Percentiles rank a stretch among this genome's conserved stretches.
phyloP scores from a whole-genome alignment of 2,329 filamentous ascomycete genomes.

The Aspergillus brasiliensis region DNA sequence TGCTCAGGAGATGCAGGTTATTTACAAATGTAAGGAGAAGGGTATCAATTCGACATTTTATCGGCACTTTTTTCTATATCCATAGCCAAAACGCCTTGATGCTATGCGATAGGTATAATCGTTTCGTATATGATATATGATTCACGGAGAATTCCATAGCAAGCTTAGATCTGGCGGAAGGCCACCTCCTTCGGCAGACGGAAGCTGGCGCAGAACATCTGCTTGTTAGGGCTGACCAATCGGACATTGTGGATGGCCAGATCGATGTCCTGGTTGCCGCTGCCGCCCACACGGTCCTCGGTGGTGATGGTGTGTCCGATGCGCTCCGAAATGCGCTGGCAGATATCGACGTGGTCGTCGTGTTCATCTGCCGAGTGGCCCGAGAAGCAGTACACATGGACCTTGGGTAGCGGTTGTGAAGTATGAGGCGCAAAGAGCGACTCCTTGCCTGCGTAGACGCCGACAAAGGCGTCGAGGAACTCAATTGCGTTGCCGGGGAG shows the following conservation, averaged over 20 bases:
- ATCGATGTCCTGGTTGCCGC: constrained; percentile 62
- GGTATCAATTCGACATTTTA: constrained; percentile 15
- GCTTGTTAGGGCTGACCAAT: constrained; percentile 88
- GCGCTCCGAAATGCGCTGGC: constrained; percentile 64
- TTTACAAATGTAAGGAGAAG: background rate
- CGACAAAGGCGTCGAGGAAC: constrained; percentile 76
- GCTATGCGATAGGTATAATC: constrained; percentile 15
- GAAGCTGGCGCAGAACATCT: constrained; percentile 96
- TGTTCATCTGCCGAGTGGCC: constrained; percentile 76
- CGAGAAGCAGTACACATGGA: constrained; percentile 95
- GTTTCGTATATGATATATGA: background rate
- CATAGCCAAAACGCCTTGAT: constrained; percentile 19
- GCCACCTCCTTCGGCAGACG: constrained; percentile 80
- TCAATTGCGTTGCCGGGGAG: constrained; percentile 85
- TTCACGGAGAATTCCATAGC: no score
- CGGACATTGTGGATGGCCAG: constrained; percentile 67
- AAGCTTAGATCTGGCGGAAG: constrained; percentile 53
- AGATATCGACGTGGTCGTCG: constrained; percentile 62
- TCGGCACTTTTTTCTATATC: constrained; percentile 22
- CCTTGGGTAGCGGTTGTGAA: constrained; percentile 67
- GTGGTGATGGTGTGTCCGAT: constrained; percentile 61
- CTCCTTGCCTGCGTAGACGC: constrained; percentile 75
- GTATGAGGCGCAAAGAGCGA: constrained; percentile 65
- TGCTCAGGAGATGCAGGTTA: background rate
- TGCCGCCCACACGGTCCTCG: constrained; percentile 50